Evolutionary conservation across 768 basidiomycete genomes (phyloP), one percentile per base, ranked within the genome.

Genomic region (Peribolospora kevripleyi): DNA sequence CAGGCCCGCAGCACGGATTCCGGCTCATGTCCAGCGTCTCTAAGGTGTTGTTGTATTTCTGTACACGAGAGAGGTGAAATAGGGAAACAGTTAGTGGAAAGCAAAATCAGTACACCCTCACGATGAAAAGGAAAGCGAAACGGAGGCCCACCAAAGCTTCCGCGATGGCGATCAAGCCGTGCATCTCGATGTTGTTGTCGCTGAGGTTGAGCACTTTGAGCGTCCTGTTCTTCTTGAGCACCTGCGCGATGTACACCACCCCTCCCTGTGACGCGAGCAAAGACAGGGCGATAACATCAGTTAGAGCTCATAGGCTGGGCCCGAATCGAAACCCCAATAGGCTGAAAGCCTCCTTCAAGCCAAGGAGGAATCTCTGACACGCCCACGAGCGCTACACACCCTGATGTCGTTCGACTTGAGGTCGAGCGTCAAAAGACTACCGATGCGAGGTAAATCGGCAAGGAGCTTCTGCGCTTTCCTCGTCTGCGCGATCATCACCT

Each of bases 11-110:
- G 63, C 91, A 95, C 0, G 90, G 90, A 64, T 97, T 98, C 62
- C 80, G 79, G 64, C 80, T 83, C 51, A 98, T 67, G 66, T 98
- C 93, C 1, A 98, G 75, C 1, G 90, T 97, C 67, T 98, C 93
- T 25, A 98, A 70, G 53, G 79, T 77, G 2, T 82, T 76, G 63
- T 98, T 98, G 64, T 91, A 93, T 80, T 93, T 95, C 82, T 91
- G 59, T 25, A 25, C 46, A 58, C 0, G 13, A 51, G 45, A 5
- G n/a, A 13, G 10, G 13, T 9, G 42, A 37, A 42, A 40, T 4
- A 7, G 25, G n/a, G 37, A n/a, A 37, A 37, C 47, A 36, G 37
- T 4, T 9, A 51, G 51, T 10, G 43, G 36, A 7, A 5, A 13
- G 37, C 38, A 36, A 13, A 8, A 51, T 3, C 36, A 25, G 37